These are phyloP conservation scores for Cryptococcus jaspeensis DNA, from an alignment of 1,284 basidiomycete genomes.

Conservation along the genomic window DNA sequence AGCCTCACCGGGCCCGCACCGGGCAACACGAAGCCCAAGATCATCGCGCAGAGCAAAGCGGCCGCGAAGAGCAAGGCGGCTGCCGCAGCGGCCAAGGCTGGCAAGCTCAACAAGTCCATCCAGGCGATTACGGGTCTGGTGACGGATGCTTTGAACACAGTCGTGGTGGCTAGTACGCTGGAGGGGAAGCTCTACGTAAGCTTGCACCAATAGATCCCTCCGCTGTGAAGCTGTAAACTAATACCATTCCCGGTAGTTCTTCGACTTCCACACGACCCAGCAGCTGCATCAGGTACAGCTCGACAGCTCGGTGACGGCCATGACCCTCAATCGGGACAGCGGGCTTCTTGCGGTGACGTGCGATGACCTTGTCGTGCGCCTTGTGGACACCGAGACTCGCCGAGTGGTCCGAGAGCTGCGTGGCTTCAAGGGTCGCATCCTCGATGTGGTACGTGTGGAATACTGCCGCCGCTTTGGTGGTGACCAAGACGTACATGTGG, in stretches of 20 bases:
- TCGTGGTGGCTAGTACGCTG: slow-evolving; percentile 76
- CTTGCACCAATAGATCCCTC: slow-evolving; percentile 13
- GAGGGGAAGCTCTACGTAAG: slow-evolving; percentile 85
- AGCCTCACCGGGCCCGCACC: slow-evolving; percentile 60
- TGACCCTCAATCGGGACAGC: slow-evolving; percentile 79
- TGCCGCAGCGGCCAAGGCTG: slow-evolving; percentile 29
- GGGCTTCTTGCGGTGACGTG: slow-evolving; percentile 81
- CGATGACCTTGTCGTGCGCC: slow-evolving; percentile 77
- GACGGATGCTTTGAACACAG: slow-evolving; percentile 79
- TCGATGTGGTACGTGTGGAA: slow-evolving; percentile 61
- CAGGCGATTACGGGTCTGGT: slow-evolving; percentile 77
- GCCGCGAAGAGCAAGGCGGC: slow-evolving; percentile 35
- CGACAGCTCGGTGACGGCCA: slow-evolving; percentile 67
- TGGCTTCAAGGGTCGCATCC: slow-evolving; percentile 73
- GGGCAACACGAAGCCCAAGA: slow-evolving; percentile 55
- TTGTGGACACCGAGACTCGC: slow-evolving; percentile 89
- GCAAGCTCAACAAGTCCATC: slow-evolving; percentile 56
- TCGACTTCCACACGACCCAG: slow-evolving; percentile 85
- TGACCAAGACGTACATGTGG: background rate
- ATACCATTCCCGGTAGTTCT: slow-evolving; percentile 65
- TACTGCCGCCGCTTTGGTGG: background rate
- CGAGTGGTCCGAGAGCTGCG: slow-evolving; percentile 81
- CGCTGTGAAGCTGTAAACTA: background rate
- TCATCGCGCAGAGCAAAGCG: slow-evolving; percentile 31
- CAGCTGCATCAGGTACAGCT: slow-evolving; percentile 67